Evolutionary conservation across 2,329 filamentous ascomycete genomes (phyloP), one percentile per base, ranked within the genome.

Genomic region (Diaporthe citriasiana): DNA sequence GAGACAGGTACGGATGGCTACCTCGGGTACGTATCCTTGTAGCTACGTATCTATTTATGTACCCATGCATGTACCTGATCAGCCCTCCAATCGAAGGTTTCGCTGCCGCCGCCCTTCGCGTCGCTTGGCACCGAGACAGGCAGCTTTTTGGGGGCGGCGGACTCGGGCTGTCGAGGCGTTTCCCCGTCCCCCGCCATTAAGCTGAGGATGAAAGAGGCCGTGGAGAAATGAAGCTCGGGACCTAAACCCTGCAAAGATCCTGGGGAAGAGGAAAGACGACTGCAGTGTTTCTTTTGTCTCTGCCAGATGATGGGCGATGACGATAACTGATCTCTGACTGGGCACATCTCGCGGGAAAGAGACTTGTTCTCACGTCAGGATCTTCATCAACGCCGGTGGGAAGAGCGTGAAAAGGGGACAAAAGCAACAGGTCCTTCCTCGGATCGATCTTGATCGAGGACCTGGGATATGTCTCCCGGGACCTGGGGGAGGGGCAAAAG

Each of bases 1-100:
- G 63, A 68, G 63, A 68, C 63, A 68, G 63, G 63, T 68, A 68
- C 63, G 47, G 47, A 25, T n/a, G 22, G 63, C 45, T 68, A 53
- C 63, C 63, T 68, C 33, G 33, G 33, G 33, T 10, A 53, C 45
- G 33, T 68, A 68, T 10, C 63, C 33, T 22, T 68, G 63, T 53
- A 68, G 33, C 47, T n/a, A 25, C 35, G 60, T 50, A 65, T 35
- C 42, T 50, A 19, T 17, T 35, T 9, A 19, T 51, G 30, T 12
- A 53, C 33, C 63, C 4, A 2, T 25, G 9, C 63, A 13, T 17
- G 33, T 53, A 17, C 45, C 33, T 40, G 33, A 53, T 30, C 63
- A 68, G 63, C 63, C 47, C 50, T 35, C 60, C 60, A 51, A 38
- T 51, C 60, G 45, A 66, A 51, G 60, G 15, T 38, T 60, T 51